Evolutionary conservation across 2,329 filamentous ascomycete species (phyloP).

Genomic region (Fusarium odoratissimum): DNA sequence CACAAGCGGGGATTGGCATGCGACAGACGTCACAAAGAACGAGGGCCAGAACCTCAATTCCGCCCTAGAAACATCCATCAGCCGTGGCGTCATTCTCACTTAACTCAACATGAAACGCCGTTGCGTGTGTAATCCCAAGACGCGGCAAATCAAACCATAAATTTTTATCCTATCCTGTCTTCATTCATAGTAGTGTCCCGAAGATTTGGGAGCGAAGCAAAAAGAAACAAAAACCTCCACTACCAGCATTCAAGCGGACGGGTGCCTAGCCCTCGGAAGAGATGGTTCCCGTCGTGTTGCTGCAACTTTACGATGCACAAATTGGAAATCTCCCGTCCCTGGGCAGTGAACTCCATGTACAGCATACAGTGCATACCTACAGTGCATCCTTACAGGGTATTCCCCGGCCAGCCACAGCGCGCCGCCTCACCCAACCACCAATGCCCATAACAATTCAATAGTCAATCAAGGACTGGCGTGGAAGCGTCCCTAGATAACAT

Average conservation of each 20-base stretch:
- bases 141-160: background rate
- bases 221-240: conserved; percentile 26
- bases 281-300: conserved; percentile 18
- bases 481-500: conserved; percentile 28
- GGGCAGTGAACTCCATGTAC: conserved; percentile 6
- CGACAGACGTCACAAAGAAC: conserved; percentile 25
- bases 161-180: background rate
- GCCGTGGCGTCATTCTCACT: conserved; percentile 19
- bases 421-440: conserved; percentile 27
- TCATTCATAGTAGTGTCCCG: conserved; percentile 4
- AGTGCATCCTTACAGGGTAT: conserved; percentile 29
- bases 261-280: conserved; percentile 29
- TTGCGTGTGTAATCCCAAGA: background rate
- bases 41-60: conserved; percentile 13
- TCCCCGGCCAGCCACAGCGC: conserved; percentile 27
- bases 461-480: conserved; percentile 28
- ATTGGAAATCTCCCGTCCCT: conserved; percentile 18
- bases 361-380: conserved; percentile 31
- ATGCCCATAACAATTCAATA: conserved; percentile 6
- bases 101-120: background rate
- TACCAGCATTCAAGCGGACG: conserved; percentile 38
- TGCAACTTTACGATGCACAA: conserved; percentile 18
- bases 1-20: conserved; percentile 26
- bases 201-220: conserved; percentile 6
- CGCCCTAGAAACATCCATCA: conserved; percentile 5